Evolutionary conservation across 2,329 filamentous ascomycete genomes (phyloP).

Genomic region (Basipetospora chlamydospora): DNA sequence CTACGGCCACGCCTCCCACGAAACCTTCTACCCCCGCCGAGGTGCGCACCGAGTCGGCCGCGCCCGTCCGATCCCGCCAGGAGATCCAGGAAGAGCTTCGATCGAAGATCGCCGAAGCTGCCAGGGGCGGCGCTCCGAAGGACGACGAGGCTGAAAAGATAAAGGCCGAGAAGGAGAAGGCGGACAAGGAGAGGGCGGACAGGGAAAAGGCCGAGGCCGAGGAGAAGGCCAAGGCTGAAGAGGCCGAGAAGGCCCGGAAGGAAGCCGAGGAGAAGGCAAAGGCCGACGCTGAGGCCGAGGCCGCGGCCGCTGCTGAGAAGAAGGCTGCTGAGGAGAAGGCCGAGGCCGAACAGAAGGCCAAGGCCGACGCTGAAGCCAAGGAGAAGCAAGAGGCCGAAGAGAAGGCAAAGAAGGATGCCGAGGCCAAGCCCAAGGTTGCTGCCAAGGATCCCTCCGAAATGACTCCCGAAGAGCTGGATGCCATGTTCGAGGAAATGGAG

Average conservation of each 20-base stretch:
- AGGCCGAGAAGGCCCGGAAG: no score
- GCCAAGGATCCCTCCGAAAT: slow-evolving; percentile 15
- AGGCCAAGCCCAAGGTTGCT: slow-evolving; percentile 16
- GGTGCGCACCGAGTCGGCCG: slow-evolving; percentile 54
- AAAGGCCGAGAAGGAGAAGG: no score
- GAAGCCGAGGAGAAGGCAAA: no score
- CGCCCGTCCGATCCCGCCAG: slow-evolving; percentile 55
- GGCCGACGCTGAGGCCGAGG: no score
- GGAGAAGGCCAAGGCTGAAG: no score
- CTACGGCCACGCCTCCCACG: slow-evolving; percentile 60
- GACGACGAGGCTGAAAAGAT: slow-evolving; percentile 13
- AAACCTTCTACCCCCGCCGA: slow-evolving; percentile 58
- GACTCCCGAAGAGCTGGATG: slow-evolving; percentile 44
- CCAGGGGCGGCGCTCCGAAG: slow-evolving; percentile 13
- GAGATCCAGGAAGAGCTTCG: slow-evolving; percentile 75
- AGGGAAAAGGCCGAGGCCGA: no score
- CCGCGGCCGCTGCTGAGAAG: no score
- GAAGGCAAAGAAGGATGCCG: slow-evolving; percentile 17
- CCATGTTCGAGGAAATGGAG: slow-evolving; percentile 48
- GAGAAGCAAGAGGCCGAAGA: slow-evolving; percentile 19
- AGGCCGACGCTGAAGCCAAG: no score
- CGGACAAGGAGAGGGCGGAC: no score
- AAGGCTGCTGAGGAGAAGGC: no score
- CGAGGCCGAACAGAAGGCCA: no score
- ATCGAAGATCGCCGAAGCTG: slow-evolving; percentile 57